These are phyloP conservation scores for Rhodotorula babjevae DNA, from an alignment of 768 basidiomycete species.

Conservation along the genomic window DNA sequence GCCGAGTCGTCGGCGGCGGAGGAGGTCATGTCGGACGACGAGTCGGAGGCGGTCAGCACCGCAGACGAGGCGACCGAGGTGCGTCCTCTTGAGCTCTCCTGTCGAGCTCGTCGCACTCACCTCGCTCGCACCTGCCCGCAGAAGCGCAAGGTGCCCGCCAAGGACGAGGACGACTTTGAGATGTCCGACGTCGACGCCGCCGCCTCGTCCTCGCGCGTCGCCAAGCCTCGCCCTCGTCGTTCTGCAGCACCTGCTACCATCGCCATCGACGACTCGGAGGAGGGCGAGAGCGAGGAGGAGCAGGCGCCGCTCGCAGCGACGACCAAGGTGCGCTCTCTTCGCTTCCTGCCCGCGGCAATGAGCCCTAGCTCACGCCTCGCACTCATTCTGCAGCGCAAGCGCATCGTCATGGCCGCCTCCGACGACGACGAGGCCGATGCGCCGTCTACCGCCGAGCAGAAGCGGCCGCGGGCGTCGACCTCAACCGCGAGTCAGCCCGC, in stretches of 20 bases:
- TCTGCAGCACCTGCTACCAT: neutral
- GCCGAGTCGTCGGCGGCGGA: neutral
- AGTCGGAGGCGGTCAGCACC: neutral
- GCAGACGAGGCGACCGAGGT: neutral
- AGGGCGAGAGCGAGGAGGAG: conserved; percentile 1
- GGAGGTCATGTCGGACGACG: neutral
- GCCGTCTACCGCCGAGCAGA: neutral
- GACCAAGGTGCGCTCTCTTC: neutral
- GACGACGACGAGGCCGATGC: neutral
- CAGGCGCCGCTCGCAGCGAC: neutral
- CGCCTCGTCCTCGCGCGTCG: neutral
- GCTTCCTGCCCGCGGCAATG: too few species aligned
- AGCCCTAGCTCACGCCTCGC: neutral
- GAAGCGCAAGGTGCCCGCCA: neutral
- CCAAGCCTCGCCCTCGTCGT: neutral
- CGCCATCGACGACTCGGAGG: conserved; percentile 1
- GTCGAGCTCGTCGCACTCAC: too few species aligned
- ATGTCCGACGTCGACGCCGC: neutral
- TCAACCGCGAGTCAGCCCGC: neutral
- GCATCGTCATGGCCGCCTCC: neutral
- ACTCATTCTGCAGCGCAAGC: neutral
- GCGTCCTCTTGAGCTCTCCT: neutral
- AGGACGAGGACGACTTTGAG: conserved; percentile 16
- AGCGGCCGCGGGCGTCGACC: neutral
- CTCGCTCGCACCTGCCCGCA: neutral